phyloP scores from a whole-genome alignment of 352 stramenopile species.

The Elongisporangium senticosum region DNA sequence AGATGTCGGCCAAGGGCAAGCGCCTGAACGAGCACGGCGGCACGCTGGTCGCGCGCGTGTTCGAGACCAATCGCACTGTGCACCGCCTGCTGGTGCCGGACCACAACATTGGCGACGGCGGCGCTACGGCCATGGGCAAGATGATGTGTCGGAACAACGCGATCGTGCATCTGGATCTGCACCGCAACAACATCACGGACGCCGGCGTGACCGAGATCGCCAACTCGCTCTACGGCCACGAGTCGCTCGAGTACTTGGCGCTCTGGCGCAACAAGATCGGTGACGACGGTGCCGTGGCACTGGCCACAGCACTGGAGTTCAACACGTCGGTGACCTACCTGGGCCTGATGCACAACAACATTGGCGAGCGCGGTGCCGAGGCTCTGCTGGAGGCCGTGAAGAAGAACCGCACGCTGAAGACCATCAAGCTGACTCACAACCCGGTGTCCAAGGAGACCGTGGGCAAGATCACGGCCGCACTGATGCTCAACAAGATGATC shows the following conservation, averaged over 20 bases:
- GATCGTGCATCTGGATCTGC: constrained; percentile 39
- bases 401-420: constrained; percentile 38
- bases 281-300: constrained; percentile 32
- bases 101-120: constrained; percentile 46
- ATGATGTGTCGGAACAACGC: constrained; percentile 49
- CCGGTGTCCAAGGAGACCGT: constrained; percentile 28
- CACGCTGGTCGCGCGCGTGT: constrained; percentile 41
- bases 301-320: constrained; percentile 40
- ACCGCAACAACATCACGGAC: constrained; percentile 43
- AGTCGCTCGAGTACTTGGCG: constrained; percentile 35
- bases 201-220: constrained; percentile 20
- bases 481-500: constrained; percentile 50
- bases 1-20: constrained; percentile 42
- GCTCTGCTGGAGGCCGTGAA: constrained; percentile 39
- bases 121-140: constrained; percentile 38
- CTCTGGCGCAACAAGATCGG: constrained; percentile 42
- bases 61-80: constrained; percentile 46
- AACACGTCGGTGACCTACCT: constrained; percentile 50
- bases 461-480: constrained; percentile 28
- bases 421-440: constrained; percentile 39
- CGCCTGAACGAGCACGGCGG: constrained; percentile 32
- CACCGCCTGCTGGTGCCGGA: constrained; percentile 33
- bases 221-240: constrained; percentile 39
- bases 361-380: constrained; percentile 30
- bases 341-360: constrained; percentile 40